Base-by-base conservation (phyloP, 2,329 filamentous ascomycete genomes). In the Botrytis fabae region DNA sequence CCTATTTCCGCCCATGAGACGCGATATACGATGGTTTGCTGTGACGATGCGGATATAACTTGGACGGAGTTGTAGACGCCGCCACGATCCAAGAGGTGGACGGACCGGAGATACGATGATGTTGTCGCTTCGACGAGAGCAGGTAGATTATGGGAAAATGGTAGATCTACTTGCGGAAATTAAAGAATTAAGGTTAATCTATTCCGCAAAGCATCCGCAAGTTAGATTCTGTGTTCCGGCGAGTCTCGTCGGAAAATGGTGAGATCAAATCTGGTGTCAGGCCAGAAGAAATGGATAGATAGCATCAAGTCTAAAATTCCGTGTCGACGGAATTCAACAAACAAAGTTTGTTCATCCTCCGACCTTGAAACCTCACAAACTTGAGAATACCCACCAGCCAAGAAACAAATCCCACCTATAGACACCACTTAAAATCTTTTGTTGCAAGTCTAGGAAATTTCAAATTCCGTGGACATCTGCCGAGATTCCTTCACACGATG, bases 371-470 rank as follows among this genome's bases (percentile, higher is more conserved):
- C 28, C 51, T 28, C 51, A 25, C 51, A 40, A 42, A 32, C 3
- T 18, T 6, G 35, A 51, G 9, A n/a, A 40, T 22, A 28, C 18
- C 16, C 32, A 9, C 35, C 22, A 57, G 46, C 6, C n/a, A 69
- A 40, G 22, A 32, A 64, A 57, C n/a, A 69, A 69, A 57, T 57
- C 65, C 48, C 48, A 57, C 65, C 65, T 69, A 69, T 57, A 16
- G 28, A 51, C 5, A 69, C 1, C 6, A 10, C 1, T 20, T 8
- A 25, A 32, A 12, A 32, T 6, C 0, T 57, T 69, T 57, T 69
- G 65, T 69, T 69, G 65, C 65, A 57, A 6, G 28, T 57, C 65
- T 68, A 68, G 48, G 28, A 51, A 42, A 42, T 57, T 42, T 25
- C 61, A 14, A 42, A 69, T 57, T 69, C 48, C 48, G 65, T 59